Evolutionary conservation across 164 flowering plant genomes (phyloP).

Genomic region (Amborella trichopoda): DNA sequence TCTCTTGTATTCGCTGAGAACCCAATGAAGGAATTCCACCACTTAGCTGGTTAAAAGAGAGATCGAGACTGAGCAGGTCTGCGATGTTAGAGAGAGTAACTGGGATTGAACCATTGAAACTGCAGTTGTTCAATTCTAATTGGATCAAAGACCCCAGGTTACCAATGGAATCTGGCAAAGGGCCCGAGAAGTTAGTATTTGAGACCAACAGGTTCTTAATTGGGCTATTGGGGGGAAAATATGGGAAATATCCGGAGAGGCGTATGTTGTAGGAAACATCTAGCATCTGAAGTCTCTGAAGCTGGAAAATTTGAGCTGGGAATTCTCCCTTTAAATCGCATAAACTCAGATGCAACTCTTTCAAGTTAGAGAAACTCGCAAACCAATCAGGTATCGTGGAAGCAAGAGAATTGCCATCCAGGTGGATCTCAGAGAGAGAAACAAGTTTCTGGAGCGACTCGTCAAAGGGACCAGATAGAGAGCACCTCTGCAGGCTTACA

Average conservation of each 20-base stretch:
- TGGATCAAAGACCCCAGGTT: slow-evolving; percentile 4
- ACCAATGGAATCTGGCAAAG: slow-evolving; percentile 14
- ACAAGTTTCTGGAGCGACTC: not conserved
- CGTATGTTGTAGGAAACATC: not conserved
- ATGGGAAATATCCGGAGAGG: slow-evolving; percentile 11
- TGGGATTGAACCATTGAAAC: slow-evolving; percentile 12
- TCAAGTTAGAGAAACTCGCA: slow-evolving; percentile 8
- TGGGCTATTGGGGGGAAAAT: slow-evolving; percentile 3
- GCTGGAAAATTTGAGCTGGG: slow-evolving; percentile 5
- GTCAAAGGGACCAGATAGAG: not conserved
- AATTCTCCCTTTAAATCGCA: slow-evolving; percentile 15
- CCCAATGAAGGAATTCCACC: not conserved
- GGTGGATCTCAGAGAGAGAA: not conserved
- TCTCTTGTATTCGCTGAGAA: not conserved
- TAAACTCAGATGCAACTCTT: not conserved
- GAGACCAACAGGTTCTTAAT: not conserved
- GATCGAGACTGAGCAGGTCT: not conserved
- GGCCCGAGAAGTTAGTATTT: slow-evolving; percentile 5
- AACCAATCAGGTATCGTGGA: not conserved
- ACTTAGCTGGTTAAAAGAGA: not conserved
- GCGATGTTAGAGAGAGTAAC: slow-evolving; percentile 7
- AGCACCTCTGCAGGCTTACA: slow-evolving; percentile 3
- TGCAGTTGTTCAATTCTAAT: not conserved
- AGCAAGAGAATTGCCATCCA: not conserved
- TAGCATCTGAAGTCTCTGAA: slow-evolving; percentile 9